Base-by-base conservation (phyloP, 2,329 filamentous ascomycete species). In the Calonectria hongkongensis region DNA sequence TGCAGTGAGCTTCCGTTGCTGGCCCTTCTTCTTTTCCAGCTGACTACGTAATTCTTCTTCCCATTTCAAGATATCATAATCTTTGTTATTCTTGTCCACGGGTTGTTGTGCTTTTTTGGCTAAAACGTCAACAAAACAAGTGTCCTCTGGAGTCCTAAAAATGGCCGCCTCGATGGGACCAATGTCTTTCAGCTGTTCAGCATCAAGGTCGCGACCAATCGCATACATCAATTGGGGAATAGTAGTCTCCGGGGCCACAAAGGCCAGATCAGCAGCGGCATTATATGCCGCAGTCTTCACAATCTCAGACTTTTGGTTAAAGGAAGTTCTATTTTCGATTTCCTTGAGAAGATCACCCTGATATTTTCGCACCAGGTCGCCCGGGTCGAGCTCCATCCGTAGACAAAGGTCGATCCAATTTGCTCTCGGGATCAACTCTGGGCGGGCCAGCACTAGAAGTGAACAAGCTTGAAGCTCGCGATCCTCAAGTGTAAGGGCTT, bases 21-120 rank as follows among this genome's bases (percentile, higher is more conserved):
- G 91, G 1, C 96, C 96, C 83, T 96, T 98, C 87, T 98, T 99
- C 81, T 94, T 90, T n/a, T 96, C 95, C 48, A 99, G 85, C 79
- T 98, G 95, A 47, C 92, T 89, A 70, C 96, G 90, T 9, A 99
- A 88, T 75, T 99, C 97, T 82, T 96, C 94, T 84, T 99, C 97
- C 97, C 97, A 99, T 84, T 98, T 98, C 48, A 98, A 85, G 1
- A 95, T 97, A 79, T 99, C 95, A 79, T 98, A 98, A 82, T 98
- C 97, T 83, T 98, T 98, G 62, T 92, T 93, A 79, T 95, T 98
- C 85, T 98, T 98, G 84, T 95, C 93, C 2, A 93, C 86, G 45
- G 88, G 87, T 73, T 91, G 91, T 71, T 92, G 91, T 1, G 92
- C 87, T 82, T 98, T 98, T 81, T 95, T 96, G 41, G 94, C 94